Evolutionary conservation across 345 rosid genomes (phyloP), one percentile per base, ranked within the genome.

Genomic region (Citrus glauca): DNA sequence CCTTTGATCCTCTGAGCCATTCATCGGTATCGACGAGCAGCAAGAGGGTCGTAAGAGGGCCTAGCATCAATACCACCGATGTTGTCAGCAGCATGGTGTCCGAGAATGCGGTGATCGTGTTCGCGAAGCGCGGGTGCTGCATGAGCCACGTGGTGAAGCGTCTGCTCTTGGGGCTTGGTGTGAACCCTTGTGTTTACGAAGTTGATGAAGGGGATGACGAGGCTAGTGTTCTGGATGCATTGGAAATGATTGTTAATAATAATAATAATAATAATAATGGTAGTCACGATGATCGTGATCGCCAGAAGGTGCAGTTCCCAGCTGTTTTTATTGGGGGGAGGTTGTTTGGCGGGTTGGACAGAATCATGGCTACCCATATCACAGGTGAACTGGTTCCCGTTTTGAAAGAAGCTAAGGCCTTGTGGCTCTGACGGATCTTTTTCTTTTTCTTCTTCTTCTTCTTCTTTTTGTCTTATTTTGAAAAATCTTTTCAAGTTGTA

Each of bases 351-450:
- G 98, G 99, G 24, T 76, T 95, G 85, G 99, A 95, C 61, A 89
- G 86, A 81, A 78, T 95, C n/a, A 95, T 95, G 99, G 96, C 97
- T 38, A 83, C 96, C 35, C 99, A 95, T 88, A 95, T 95, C 16
- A 85, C 88, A 27, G 99, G 99, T 28, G 98, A 95, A 66, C 79
- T 93, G 83, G 79, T 91, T 50, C 98, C 98, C 55, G 77, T 86
- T 40, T 82, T 96, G 66, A 92, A 91, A 87, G 84, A 93, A 82
- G 98, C 99, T n/a, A 96, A 97, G 1, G 99, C 97, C 63, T 83
- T 96, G 77, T 96, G 99, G 98, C 97, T 96, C 84, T 93, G 86
- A 89, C 80, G 28, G 27, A 56, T 13, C 9, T n/a, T 37, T 42
- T 71, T 25, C 24, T 14, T n/a, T 20, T 27, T 68, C 19, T 19